Conservation (phyloP, 2,329 filamentous ascomycete species). For the Ophiocordyceps sinensis region DNA sequence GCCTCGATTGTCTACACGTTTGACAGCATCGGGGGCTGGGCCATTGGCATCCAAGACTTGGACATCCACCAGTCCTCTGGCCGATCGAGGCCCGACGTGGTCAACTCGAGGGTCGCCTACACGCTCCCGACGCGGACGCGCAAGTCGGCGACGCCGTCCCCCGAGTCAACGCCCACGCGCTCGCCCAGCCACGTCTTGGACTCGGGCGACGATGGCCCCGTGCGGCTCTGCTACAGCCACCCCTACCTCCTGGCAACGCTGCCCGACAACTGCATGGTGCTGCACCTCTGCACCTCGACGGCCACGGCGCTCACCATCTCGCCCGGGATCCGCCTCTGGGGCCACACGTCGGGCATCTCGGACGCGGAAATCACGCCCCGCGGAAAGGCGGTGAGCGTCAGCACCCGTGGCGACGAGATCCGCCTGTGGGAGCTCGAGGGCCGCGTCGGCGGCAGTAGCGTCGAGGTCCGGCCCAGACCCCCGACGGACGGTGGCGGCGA, state of each 20-base stretch:
- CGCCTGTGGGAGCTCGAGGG: conserved; percentile 85
- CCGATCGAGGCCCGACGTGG: conserved; percentile 11
- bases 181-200: conserved; percentile 2
- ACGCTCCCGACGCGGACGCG: conserved; percentile 18
- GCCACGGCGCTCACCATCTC: conserved; percentile 52
- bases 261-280: conserved; percentile 73
- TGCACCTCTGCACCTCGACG: conserved; percentile 69
- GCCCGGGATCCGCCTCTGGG: conserved; percentile 66
- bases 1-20: conserved; percentile 80
- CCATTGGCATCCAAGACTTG: conserved; percentile 81
- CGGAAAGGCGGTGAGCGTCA: conserved; percentile 84
- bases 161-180: conserved; percentile 3
- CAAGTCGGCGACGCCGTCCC: conserved; percentile 5
- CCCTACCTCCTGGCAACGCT: conserved; percentile 77
- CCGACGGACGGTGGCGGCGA: conserved; percentile 8
- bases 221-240: conserved; percentile 55
- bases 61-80: conserved; percentile 34
- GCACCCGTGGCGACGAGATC: conserved; percentile 61
- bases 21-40: conserved; percentile 68
- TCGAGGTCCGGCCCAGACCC: conserved; percentile 32
- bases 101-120: conserved; percentile 21
- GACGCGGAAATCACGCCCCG: conserved; percentile 71
- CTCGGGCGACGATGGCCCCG: conserved; percentile 31
- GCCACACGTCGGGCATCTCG: conserved; percentile 80
- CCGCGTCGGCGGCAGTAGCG: conserved; percentile 38